Conservation (phyloP, 768 basidiomycete genomes). For the Pleurotus tuoliensis region DNA sequence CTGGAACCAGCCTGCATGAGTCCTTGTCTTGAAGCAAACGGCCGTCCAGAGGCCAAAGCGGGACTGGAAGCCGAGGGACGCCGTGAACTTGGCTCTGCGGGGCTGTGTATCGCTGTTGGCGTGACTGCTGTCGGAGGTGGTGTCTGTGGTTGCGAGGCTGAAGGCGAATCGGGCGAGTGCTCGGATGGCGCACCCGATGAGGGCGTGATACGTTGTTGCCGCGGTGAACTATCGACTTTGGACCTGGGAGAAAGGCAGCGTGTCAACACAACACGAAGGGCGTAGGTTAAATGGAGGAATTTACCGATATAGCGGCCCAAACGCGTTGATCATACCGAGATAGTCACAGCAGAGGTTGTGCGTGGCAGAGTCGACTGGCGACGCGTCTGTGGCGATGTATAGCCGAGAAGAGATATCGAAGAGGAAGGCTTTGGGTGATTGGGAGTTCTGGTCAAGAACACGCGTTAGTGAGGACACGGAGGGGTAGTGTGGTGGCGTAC, state of each 20-base stretch:
- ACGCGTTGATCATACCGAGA: conserved; percentile 80
- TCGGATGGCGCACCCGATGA: conserved; percentile 14
- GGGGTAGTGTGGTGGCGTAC: conserved; percentile 32
- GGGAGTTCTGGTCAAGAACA: conserved; percentile 62
- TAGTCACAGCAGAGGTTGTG: conserved; percentile 92
- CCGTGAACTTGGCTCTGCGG: conserved; percentile 15
- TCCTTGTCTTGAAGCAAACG: background rate
- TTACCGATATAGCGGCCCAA: conserved; percentile 83
- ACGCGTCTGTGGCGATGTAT: conserved; percentile 92
- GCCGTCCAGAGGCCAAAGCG: background rate
- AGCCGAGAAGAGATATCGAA: conserved; percentile 84
- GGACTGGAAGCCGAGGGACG: conserved; percentile 1
- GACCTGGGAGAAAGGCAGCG: conserved; percentile 18
- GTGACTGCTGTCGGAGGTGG: conserved; percentile 24
- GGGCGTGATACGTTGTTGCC: conserved; percentile 11
- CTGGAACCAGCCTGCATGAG: background rate
- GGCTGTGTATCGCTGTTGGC: conserved; percentile 16
- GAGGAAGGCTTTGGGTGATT: conserved; percentile 90
- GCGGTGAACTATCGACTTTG: conserved; percentile 24
- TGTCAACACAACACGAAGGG: background rate
- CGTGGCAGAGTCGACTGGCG: conserved; percentile 84
- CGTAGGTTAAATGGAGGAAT: conserved; percentile 9
- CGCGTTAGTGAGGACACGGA: background rate
- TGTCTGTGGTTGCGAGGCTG: conserved; percentile 17
- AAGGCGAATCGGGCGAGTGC: conserved; percentile 9